Base-by-base conservation (phyloP, 352 stramenopile genomes). In the Phytophthora parvispora region DNA sequence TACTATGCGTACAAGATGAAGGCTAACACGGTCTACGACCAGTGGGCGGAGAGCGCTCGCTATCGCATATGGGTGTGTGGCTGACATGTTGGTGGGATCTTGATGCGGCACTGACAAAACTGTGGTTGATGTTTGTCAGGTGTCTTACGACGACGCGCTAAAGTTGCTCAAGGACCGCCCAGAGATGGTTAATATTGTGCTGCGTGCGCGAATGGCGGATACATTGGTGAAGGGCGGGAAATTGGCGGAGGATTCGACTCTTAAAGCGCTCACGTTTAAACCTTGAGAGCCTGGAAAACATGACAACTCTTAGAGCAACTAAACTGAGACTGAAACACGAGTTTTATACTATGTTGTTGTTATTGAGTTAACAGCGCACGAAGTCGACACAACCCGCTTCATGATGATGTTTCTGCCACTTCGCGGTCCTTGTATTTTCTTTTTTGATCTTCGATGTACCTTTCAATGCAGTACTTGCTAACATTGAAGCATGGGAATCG, bases 1-100 rank as follows among this genome's bases (percentile, higher is more conserved):
- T 55, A 42, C 49, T 9, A 55, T 15, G 49, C 27, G 6, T 55
- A 28, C 28, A 55, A 42, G 28, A 55, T 55, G 49, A 25, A 55
- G 27, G 16, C 28, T 15, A 27, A 16, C 5, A 55, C 49, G 8
- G 28, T 42, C 3, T 42, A 55, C 16, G 49, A 55, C 15, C 27
- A 55, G 15, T 55, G 49, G 49, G 28, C 49, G 10, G 28, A 55
- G n/a, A 55, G 49, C 49, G 28, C 27, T 5, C 49, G 49, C 16
- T 55, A 55, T 42, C 49, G 49, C 20, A 15, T 55, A 25, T 55
- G 49, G 49, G 49, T 55, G 15, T 8, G 31, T 38, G 9, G 31
- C 8, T 38, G 15, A n/a, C n/a, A n/a, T n/a, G 31, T 12, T 38
- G 31, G 15, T 9, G 6, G 31, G 31, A 38, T 12, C 10, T 38